Evolutionary conservation across 371 early-diverging fungal genomes (phyloP).

Genomic region (Nematocida sp.): DNA sequence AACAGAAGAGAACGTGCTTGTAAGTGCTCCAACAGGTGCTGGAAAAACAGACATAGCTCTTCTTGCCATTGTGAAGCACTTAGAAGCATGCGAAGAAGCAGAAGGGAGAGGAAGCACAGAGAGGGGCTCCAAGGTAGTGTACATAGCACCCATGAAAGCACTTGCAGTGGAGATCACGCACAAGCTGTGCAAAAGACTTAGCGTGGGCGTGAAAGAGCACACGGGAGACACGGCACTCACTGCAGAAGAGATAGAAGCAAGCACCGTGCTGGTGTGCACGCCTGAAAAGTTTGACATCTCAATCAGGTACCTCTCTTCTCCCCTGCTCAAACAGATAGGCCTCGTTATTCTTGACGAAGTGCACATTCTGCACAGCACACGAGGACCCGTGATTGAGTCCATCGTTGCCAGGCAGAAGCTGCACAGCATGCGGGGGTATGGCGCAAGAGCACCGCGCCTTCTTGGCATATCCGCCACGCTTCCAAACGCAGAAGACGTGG

Average conservation of each 20-base stretch:
- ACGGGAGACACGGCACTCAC: conserved; percentile 95
- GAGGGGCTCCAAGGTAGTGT: conserved; percentile 85
- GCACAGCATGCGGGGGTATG: conserved; percentile 78
- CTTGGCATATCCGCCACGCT: conserved; percentile 96
- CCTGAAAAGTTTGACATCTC: conserved; percentile 99
- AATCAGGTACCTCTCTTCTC: conserved; percentile 75
- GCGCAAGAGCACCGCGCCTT: conserved; percentile 69
- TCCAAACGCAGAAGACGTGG: conserved; percentile 93
- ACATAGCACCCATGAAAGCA: conserved; percentile 99
- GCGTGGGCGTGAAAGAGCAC: conserved; percentile 78
- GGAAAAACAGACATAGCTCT: conserved; percentile 86
- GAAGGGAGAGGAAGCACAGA: conserved; percentile 65
- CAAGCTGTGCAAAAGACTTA: conserved; percentile 74
- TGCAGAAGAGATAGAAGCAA: conserved; percentile 79
- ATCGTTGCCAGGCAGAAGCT: conserved; percentile 82
- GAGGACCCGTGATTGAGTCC: conserved; percentile 93
- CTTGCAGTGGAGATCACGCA: conserved; percentile 91
- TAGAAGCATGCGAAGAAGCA: too few species aligned
- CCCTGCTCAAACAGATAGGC: conserved; percentile 67
- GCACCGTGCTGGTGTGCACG: conserved; percentile 93
- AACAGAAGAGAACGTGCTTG: conserved; percentile 73
- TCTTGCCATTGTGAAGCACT: conserved; percentile 68
- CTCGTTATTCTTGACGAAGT: conserved; percentile 97
- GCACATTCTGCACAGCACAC: conserved; percentile 91
- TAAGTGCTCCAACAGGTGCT: conserved; percentile 96